Base-by-base conservation (phyloP, 352 stramenopile genomes). In the Pythium aristosporum region DNA sequence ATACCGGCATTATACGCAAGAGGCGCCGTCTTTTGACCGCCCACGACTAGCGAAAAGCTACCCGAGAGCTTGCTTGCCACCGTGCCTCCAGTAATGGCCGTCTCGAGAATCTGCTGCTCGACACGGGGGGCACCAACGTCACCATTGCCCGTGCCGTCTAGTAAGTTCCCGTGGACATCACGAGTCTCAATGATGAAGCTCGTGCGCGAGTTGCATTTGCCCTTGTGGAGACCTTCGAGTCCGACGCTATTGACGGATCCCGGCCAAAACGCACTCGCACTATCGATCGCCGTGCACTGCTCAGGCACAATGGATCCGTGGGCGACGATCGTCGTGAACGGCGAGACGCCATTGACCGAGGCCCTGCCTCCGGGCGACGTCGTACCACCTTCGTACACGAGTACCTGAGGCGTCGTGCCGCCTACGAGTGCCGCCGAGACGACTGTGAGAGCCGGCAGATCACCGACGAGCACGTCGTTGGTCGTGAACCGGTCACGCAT, bases 41-140 rank as follows among this genome's bases (percentile, higher is more conserved):
- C 69, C 42, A 92, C 89, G 3, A 67, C 61, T 0, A 99, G 65
- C 43, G 74, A 68, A 61, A 99, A 98, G 5, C 67, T 81, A 0
- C 88, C 88, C 18, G 68, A 66, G 2, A 97, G 72, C 23, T 64
- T 67, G 21, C 68, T 86, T 9, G 63, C 49, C n/a, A 63, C 49
- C 0, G 52, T 65, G 21, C 55, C 74, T 3, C 49, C 49, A 0
- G 69, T 46, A 57, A 91, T 85, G 44, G 67, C 75, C 2, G 82
- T 96, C 70, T 98, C 88, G 18, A 99, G 73, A 25, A 98, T 92
- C 68, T 98, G 95, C 9, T 97, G 58, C 69, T 99, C 96, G 23
- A 79, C 60, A 5, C 86, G 53, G 2, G 94, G 92, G 1, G 70
- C 72, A 0, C 78, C 79, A 6, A 71, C 68, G 4, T 72, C 56